Base-by-base conservation (phyloP, 768 basidiomycete genomes). In the Leccinum variicolor region DNA sequence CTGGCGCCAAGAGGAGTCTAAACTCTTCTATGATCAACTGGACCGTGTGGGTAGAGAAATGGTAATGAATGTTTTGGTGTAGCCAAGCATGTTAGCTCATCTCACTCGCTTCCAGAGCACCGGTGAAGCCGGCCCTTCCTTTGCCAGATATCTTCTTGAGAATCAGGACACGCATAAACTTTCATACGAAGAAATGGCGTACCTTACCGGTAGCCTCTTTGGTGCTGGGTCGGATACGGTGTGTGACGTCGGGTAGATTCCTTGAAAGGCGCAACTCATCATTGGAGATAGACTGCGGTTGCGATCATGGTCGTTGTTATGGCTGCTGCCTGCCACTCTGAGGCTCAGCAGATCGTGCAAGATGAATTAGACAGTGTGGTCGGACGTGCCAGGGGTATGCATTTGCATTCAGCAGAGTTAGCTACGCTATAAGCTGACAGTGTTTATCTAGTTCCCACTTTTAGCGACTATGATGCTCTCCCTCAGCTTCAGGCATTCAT, bases 171-270 rank as follows among this genome's bases (percentile, higher is more conserved):
- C 81, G 48, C 79, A 83, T 49, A 80, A 78, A 11, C 76, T 86
- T 10, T 78, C 83, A 3, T 74, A 82, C 54, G 74, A 81, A 54
- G 85, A 87, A 63, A 78, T 80, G 26, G 81, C 85, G 0, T 87
- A 87, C 65, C 78, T 87, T 25, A 81, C 82, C 0, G 86, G 86
- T 0, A 77, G 79, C 39, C 81, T 87, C 70, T 87, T 84, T 58
- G 86, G 86, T 25, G 85, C 85, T 33, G 86, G 86, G 14, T 79
- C 82, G 0, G 86, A 86, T 61, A 87, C 85, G 14, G 77, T 75
- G 54, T 39, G 73, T 65, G n/a, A 36, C 34, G 23, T n/a, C 39
- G 36, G 11, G 23, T 13, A 31, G 17, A 1, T 23, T 33, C 7
- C 4, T 39, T 2, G 17, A n/a, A 34, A 5, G 5, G 6, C 10